Percentiles rank a stretch among this genome's conserved stretches.
phyloP scores from a whole-genome alignment of 805 yeast genomes.

The Candida palmyrensis region DNA sequence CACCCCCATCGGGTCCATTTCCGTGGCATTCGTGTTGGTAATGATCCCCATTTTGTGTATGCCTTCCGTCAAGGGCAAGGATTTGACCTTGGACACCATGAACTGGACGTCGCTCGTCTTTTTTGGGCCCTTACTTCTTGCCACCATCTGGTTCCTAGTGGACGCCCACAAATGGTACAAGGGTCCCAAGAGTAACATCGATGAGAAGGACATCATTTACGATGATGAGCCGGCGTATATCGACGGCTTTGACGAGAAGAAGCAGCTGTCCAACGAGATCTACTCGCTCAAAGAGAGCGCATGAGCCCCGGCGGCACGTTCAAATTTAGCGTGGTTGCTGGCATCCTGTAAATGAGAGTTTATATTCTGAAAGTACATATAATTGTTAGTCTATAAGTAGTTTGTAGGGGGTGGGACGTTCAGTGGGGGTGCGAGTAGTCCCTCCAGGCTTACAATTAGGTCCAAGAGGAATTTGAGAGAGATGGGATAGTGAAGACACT shows the following conservation, averaged over 20 bases:
- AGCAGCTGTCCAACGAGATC: no score
- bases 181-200: constrained; percentile 56
- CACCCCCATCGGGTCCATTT: constrained; percentile 43
- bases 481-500: no score
- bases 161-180: constrained; percentile 56
- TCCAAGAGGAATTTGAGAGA: no score
- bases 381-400: not conserved
- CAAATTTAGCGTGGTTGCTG: not conserved
- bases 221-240: no score
- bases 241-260: no score
- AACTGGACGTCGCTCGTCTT: constrained; percentile 63
- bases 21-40: constrained; percentile 44
- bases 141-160: constrained; percentile 44
- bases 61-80: constrained; percentile 37
- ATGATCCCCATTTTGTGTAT: constrained; percentile 60
- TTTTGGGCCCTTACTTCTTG: constrained; percentile 53
- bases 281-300: no score
- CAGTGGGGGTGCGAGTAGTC: no score
- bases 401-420: no score
- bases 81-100: constrained; percentile 41
- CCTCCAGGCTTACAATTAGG: no score
- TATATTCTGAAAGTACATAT: not conserved
- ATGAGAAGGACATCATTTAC: constrained; percentile 25
- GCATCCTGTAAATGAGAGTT: no score
- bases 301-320: not conserved